Evolutionary conservation across 1,284 basidiomycete species (phyloP).

Genomic region (Pseudomicrostroma phylloplanum): DNA sequence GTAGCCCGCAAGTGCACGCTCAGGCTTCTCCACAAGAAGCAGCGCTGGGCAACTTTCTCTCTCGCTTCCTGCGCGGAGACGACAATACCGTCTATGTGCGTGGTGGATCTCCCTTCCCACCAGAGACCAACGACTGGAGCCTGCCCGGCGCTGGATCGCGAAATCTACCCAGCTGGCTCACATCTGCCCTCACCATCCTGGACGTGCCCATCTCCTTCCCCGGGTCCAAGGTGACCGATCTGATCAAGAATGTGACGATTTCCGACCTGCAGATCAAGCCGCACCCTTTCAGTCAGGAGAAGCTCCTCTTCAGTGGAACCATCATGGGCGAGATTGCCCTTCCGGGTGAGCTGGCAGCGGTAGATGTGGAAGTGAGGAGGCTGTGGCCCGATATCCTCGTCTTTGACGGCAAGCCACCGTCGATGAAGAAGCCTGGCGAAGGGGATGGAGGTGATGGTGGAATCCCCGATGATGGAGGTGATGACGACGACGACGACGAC

Average conservation of each 20-base stretch:
- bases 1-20: not conserved
- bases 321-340: slow-evolving; percentile 40
- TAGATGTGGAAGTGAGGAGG: slow-evolving; percentile 41
- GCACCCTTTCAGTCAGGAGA: slow-evolving; percentile 40
- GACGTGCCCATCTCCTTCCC: slow-evolving; percentile 43
- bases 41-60: slow-evolving; percentile 40
- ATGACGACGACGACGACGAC: slow-evolving; percentile 8
- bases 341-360: slow-evolving; percentile 36
- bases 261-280: slow-evolving; percentile 40
- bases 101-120: slow-evolving; percentile 35
- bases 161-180: slow-evolving; percentile 36
- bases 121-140: slow-evolving; percentile 8
- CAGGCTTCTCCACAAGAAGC: slow-evolving; percentile 27
- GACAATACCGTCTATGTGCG: slow-evolving; percentile 39
- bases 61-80: slow-evolving; percentile 39
- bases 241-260: slow-evolving; percentile 46
- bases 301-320: slow-evolving; percentile 39
- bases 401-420: slow-evolving; percentile 39
- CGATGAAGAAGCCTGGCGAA: slow-evolving; percentile 21
- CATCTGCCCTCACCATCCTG: slow-evolving; percentile 30
- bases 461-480: slow-evolving; percentile 12
- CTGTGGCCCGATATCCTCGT: slow-evolving; percentile 45
- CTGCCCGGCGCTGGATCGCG: slow-evolving; percentile 30
- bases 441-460: slow-evolving; percentile 14
- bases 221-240: slow-evolving; percentile 38